Conservation (phyloP, 768 basidiomycete genomes). For the Candolleomyces eurysporus region DNA sequence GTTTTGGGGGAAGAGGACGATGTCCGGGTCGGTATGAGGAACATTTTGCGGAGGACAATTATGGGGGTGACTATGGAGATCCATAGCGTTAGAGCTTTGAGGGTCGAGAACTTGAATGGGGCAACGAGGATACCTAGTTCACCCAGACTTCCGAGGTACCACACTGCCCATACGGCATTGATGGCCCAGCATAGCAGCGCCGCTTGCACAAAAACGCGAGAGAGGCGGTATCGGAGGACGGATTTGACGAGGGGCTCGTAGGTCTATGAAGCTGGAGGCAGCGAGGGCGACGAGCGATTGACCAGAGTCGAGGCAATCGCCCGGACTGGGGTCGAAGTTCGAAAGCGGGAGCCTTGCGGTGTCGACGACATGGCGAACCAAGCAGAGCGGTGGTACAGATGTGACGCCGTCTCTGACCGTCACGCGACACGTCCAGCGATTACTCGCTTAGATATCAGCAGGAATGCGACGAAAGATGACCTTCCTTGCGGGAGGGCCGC, state of each 20-base stretch:
- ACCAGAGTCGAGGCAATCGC: slow-evolving; percentile 47
- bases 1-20: slow-evolving; percentile 51
- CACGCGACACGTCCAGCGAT: no score
- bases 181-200: slow-evolving; percentile 45
- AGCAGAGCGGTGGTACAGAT: no score
- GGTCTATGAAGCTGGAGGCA: slow-evolving; percentile 55
- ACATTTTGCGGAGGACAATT: slow-evolving; percentile 54
- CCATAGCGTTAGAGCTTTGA: slow-evolving; percentile 49
- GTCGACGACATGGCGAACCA: background rate
- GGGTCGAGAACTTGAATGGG: slow-evolving; percentile 42
- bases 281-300: slow-evolving; percentile 48
- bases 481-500: no score
- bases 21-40: slow-evolving; percentile 50
- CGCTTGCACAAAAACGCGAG: slow-evolving; percentile 53
- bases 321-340: slow-evolving; percentile 37
- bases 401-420: no score
- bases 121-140: slow-evolving; percentile 27
- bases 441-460: no score
- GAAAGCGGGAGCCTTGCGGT: background rate
- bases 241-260: slow-evolving; percentile 69
- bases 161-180: slow-evolving; percentile 38
- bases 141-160: slow-evolving; percentile 37
- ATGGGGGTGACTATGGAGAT: slow-evolving; percentile 52
- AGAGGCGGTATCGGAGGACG: slow-evolving; percentile 59
- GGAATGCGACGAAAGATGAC: no score